Percentiles rank a stretch among this genome's conserved stretches.
These are phyloP conservation scores for Marsdenia floribunda DNA, from an alignment of 257 asterid genomes.

Conservation along the genomic window DNA sequence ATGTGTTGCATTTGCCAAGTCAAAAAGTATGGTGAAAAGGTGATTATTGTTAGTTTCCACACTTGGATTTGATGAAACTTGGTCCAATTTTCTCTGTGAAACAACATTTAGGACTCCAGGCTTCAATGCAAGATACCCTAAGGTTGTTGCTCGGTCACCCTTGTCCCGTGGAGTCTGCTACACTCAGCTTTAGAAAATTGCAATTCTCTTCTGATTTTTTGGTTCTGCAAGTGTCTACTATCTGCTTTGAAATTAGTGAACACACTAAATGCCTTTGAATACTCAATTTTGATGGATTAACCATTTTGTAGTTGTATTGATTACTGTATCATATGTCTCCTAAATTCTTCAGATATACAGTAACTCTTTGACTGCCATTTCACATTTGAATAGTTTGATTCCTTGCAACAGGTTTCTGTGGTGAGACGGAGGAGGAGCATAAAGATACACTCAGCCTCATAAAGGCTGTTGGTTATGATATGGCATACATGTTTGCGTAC, in stretches of 20 bases:
- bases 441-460: conserved; percentile 68
- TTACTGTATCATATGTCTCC: neutral
- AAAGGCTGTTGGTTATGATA: conserved; percentile 69
- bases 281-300: neutral
- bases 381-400: conserved; percentile 13
- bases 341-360: neutral
- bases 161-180: neutral
- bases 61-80: neutral
- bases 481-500: conserved; percentile 99
- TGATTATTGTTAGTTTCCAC: neutral
- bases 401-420: conserved; percentile 72
- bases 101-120: neutral
- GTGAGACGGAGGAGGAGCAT: conserved; percentile 94
- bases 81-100: neutral
- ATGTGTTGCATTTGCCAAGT: neutral
- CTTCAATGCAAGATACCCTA: neutral
- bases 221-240: neutral
- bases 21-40: neutral
- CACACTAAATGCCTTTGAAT: neutral
- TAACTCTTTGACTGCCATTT: conserved; percentile 2
- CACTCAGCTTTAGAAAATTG: neutral
- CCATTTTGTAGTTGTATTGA: neutral
- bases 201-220: neutral
- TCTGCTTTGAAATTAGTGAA: neutral
- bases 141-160: neutral